Percentiles rank a stretch among this genome's conserved stretches.
These are phyloP conservation scores for Triticum timopheevii DNA, from an alignment of 176 grass and related monocot genomes.

Conservation along the genomic window DNA sequence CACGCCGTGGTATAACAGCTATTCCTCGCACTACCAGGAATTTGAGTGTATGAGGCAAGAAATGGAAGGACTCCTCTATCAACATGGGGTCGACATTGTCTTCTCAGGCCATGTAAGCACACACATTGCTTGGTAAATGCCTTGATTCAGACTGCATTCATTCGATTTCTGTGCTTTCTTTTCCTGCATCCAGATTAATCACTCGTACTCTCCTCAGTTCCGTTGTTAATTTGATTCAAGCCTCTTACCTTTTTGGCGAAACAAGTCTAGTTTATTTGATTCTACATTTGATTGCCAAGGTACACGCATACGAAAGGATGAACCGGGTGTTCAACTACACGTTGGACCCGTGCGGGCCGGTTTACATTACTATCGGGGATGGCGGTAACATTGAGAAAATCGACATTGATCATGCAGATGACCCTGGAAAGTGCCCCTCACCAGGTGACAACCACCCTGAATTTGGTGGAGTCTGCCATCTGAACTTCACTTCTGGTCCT, in stretches of 20 bases:
- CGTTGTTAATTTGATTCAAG: not conserved
- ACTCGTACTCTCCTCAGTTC: not conserved
- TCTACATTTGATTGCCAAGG: conserved; percentile 34
- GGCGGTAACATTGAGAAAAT: conserved; percentile 91
- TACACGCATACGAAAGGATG: conserved; percentile 91
- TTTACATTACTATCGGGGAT: conserved; percentile 84
- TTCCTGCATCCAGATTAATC: not conserved
- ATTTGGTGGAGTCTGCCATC: conserved; percentile 79
- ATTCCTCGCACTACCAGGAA: conserved; percentile 88
- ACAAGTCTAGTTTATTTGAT: not conserved
- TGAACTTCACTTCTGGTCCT: conserved; percentile 78
- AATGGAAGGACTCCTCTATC: conserved; percentile 81
- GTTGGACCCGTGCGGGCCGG: conserved; percentile 67
- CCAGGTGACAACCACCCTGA: conserved; percentile 60
- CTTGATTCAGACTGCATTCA: not conserved
- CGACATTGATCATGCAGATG: conserved; percentile 71
- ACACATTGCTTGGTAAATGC: not conserved
- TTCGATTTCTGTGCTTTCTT: not conserved
- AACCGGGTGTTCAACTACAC: conserved; percentile 86
- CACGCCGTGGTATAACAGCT: conserved; percentile 95
- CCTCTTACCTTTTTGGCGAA: not conserved
- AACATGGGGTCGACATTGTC: conserved; percentile 68
- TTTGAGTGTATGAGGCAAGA: conserved; percentile 93
- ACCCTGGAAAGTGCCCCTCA: conserved; percentile 70
- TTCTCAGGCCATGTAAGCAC: conserved; percentile 83